Percentiles rank a stretch among this genome's conserved stretches.
Conservation (phyloP, 2,329 filamentous ascomycete species). For the Sphaerostilbella broomeana region DNA sequence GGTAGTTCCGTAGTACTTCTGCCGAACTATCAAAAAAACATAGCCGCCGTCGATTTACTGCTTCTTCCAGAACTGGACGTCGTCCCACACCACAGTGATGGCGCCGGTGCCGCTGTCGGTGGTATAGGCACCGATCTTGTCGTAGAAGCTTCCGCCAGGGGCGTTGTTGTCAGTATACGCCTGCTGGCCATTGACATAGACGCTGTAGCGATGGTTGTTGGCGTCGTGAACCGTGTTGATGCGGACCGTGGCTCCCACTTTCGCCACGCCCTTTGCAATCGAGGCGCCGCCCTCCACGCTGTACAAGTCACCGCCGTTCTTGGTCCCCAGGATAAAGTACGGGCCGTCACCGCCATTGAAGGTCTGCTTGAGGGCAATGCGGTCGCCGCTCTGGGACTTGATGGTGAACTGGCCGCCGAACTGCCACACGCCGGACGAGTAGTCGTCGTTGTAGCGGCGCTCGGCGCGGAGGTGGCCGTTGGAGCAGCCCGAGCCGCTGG, state of each 20-base stretch:
- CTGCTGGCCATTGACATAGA: conserved; percentile 21
- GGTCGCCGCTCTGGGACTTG: conserved; percentile 18
- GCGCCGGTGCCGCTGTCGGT: conserved; percentile 18
- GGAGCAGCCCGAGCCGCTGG: conserved; percentile 17
- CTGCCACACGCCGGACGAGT: conserved; percentile 17
- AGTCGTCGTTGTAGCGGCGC: conserved; percentile 18
- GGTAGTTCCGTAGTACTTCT: no score
- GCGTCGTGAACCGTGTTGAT: conserved; percentile 22
- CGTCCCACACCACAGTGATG: conserved; percentile 17
- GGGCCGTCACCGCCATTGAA: conserved; percentile 18
- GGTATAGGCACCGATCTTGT: conserved; percentile 22
- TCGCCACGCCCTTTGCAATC: conserved; percentile 17
- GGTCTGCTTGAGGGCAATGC: conserved; percentile 21
- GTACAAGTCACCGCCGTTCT: conserved; percentile 17
- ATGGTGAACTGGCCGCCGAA: conserved; percentile 21
- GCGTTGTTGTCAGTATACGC: conserved; percentile 16
- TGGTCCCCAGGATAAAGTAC: conserved; percentile 19
- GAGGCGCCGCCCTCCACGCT: conserved; percentile 17
- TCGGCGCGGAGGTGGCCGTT: conserved; percentile 20
- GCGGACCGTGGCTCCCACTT: conserved; percentile 16
- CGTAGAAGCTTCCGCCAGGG: conserved; percentile 20
- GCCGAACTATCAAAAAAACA: no score
- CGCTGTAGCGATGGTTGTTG: conserved; percentile 14
- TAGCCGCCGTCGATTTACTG: not conserved
- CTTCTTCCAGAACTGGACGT: conserved; percentile 17